These are phyloP conservation scores for Zea luxurians DNA, from an alignment of 176 grass and related monocot species.

Conservation along the genomic window DNA sequence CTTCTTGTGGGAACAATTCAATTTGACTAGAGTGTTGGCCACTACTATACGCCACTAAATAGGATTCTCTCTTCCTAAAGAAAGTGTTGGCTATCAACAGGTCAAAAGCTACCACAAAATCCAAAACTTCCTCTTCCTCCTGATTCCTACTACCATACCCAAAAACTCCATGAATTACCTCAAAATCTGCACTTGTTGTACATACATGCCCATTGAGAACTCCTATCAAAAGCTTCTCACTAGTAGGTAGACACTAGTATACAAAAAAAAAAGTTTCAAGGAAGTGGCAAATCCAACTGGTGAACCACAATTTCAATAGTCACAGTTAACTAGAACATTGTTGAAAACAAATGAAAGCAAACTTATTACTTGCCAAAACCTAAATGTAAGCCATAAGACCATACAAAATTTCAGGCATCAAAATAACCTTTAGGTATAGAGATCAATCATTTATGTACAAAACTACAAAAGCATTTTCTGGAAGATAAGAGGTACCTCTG, in stretches of 20 bases:
- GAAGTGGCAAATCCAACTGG: neutral
- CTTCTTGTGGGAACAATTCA: too few relatives aligned
- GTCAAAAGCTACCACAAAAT: too few relatives aligned
- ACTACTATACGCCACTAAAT: too few relatives aligned
- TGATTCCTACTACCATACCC: too few relatives aligned
- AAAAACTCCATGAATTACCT: too few relatives aligned
- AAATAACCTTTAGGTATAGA: constrained; percentile 1
- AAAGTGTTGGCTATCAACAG: too few relatives aligned
- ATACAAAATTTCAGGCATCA: neutral
- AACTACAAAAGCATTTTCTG: neutral
- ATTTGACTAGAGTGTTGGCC: too few relatives aligned
- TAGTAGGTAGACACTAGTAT: neutral
- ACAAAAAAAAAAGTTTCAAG: neutral
- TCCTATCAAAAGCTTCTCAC: too few relatives aligned
- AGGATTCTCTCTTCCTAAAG: too few relatives aligned
- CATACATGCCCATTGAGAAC: too few relatives aligned
- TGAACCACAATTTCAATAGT: neutral
- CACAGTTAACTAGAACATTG: neutral
- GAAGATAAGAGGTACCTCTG: constrained; percentile 66
- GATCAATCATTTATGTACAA: neutral
- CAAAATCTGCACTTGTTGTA: too few relatives aligned
- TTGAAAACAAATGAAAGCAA: neutral
- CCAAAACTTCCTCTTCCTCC: too few relatives aligned
- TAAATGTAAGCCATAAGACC: neutral
- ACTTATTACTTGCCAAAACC: constrained; percentile 8